Evolutionary conservation across 106 monocot species (phyloP).

Genomic region (Allium fistulosum): DNA sequence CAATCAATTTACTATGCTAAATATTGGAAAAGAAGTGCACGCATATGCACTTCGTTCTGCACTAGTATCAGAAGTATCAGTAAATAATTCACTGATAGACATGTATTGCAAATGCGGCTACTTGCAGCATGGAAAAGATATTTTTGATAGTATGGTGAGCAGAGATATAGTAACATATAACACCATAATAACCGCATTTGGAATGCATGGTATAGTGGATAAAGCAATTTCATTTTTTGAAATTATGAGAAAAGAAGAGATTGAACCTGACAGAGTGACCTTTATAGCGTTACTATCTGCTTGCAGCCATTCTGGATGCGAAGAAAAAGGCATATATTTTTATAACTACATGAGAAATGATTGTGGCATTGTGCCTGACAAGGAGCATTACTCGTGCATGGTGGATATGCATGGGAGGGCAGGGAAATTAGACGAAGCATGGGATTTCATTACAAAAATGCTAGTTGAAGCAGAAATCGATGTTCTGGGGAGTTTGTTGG

Average conservation of each 20-base stretch:
- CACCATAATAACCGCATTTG: conserved; percentile 45
- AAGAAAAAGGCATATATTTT: conserved; percentile 19
- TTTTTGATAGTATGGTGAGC: conserved; percentile 22
- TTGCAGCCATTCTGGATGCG: conserved; percentile 45
- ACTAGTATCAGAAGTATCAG: conserved; percentile 14
- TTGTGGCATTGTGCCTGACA: conserved; percentile 34
- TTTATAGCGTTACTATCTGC: conserved; percentile 61
- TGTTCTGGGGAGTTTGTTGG: conserved; percentile 52
- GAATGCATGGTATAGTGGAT: conserved; percentile 37
- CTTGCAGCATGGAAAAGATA: conserved; percentile 17
- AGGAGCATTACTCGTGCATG: conserved; percentile 66
- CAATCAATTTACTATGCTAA: conserved; percentile 32
- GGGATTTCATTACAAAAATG: conserved; percentile 43
- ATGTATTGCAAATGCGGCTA: conserved; percentile 68
- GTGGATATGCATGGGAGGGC: conserved; percentile 46
- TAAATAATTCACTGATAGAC: conserved; percentile 44
- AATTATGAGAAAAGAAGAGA: conserved; percentile 24
- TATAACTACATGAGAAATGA: conserved; percentile 32
- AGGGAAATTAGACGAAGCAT: conserved; percentile 41
- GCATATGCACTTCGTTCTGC: conserved; percentile 18
- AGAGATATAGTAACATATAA: conserved; percentile 50
- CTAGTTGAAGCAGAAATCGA: conserved; percentile 32
- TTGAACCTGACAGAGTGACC: conserved; percentile 46
- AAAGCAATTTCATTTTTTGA: conserved; percentile 21
- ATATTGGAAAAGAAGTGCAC: conserved; percentile 54